Evolutionary conservation across 2,329 filamentous ascomycete genomes (phyloP).

Genomic region (Tympanopsis confertula): DNA sequence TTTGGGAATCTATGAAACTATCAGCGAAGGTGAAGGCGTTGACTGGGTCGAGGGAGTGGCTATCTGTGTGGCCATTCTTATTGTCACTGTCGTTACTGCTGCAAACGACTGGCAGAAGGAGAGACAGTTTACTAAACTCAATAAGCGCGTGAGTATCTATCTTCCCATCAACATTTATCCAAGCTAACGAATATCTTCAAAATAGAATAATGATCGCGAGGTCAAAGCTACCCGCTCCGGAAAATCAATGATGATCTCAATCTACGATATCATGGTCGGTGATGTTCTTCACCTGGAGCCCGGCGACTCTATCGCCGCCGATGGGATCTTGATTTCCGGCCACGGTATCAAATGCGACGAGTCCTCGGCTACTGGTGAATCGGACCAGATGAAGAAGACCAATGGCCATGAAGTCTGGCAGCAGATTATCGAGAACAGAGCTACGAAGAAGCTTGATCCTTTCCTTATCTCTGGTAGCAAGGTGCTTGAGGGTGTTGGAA

Average conservation of each 20-base stretch:
- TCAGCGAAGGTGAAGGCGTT: constrained; percentile 34
- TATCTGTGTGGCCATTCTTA: constrained; percentile 52
- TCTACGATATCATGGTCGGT: constrained; percentile 57
- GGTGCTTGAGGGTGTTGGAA: constrained; percentile 39
- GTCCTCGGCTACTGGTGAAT: constrained; percentile 64
- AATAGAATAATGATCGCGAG: constrained; percentile 49
- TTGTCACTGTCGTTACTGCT: constrained; percentile 51
- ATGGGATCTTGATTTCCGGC: constrained; percentile 57
- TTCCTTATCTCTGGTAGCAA: constrained; percentile 51
- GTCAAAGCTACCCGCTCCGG: constrained; percentile 59
- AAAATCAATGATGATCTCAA: constrained; percentile 48
- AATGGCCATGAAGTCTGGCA: constrained; percentile 45
- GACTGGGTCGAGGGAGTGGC: constrained; percentile 61
- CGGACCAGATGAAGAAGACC: constrained; percentile 60
- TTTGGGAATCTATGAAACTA: constrained; percentile 58
- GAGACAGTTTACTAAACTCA: background rate
- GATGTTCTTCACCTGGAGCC: constrained; percentile 60
- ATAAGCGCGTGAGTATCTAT: background rate
- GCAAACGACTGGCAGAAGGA: constrained; percentile 49
- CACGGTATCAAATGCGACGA: constrained; percentile 62
- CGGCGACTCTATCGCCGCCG: constrained; percentile 59
- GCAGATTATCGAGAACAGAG: constrained; percentile 36
- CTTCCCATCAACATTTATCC: background rate
- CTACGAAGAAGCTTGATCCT: constrained; percentile 46
- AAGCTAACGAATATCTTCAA: constrained; percentile 8